Evolutionary conservation across 108 stramenopile genomes (phyloP).

Genomic region (Nitzschia palea): DNA sequence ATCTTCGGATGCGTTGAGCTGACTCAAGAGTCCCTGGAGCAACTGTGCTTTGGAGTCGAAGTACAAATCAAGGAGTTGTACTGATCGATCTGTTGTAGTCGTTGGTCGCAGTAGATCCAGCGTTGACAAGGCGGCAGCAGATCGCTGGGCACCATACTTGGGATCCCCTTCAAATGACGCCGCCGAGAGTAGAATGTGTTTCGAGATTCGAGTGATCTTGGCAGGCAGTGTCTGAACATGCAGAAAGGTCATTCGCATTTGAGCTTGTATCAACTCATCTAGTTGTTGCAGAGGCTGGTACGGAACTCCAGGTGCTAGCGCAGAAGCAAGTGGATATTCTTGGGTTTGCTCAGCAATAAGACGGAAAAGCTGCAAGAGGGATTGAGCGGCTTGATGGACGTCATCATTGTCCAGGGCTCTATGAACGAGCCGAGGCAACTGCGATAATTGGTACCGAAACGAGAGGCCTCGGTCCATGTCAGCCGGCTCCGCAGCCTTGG

Average conservation of each 20-base stretch:
- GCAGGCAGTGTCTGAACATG: slow-evolving; percentile 77
- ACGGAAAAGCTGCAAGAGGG: slow-evolving; percentile 61
- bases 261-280: slow-evolving; percentile 48
- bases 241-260: slow-evolving; percentile 84
- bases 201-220: slow-evolving; percentile 60
- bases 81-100: slow-evolving; percentile 9
- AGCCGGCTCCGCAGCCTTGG: neutral
- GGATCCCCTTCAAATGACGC: slow-evolving; percentile 39
- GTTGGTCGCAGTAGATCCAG: slow-evolving; percentile 59
- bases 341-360: slow-evolving; percentile 62
- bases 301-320: slow-evolving; percentile 30
- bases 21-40: slow-evolving; percentile 58
- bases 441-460: slow-evolving; percentile 46
- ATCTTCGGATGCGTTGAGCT: slow-evolving; percentile 33
- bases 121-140: slow-evolving; percentile 73
- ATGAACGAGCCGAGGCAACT: slow-evolving; percentile 67
- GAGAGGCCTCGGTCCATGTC: neutral
- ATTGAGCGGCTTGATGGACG: slow-evolving; percentile 67
- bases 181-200: slow-evolving; percentile 39
- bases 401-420: slow-evolving; percentile 61
- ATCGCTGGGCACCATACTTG: slow-evolving; percentile 36
- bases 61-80: slow-evolving; percentile 70
- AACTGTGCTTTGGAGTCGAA: slow-evolving; percentile 82
- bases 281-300: neutral
- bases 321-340: slow-evolving; percentile 68